Evolutionary conservation across 179 eudicot species (phyloP).

Genomic region (Spinacia oleracea): DNA sequence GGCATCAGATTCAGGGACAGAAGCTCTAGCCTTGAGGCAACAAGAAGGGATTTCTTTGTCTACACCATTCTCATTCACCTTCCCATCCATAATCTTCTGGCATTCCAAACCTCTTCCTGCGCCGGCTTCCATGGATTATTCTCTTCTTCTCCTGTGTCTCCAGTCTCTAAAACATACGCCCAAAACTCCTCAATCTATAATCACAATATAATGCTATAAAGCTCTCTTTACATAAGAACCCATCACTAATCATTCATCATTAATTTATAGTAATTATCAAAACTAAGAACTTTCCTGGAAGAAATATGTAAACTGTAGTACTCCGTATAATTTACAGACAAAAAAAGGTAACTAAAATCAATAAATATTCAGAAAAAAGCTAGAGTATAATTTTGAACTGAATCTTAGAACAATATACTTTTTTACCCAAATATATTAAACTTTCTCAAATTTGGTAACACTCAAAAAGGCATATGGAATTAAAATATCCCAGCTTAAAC

Average conservation of each 20-base stretch:
- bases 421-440: not conserved
- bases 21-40: conserved; percentile 75
- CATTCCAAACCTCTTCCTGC: conserved; percentile 70
- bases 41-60: conserved; percentile 66
- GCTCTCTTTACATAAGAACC: not conserved
- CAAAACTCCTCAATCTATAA: not conserved
- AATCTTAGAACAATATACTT: not conserved
- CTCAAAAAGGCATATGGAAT: not conserved
- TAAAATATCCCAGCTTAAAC: not conserved
- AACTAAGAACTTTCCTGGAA: not conserved
- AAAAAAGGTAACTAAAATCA: not conserved
- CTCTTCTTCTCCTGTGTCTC: conserved; percentile 63
- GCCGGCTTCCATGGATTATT: conserved; percentile 60
- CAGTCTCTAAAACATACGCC: conserved; percentile 64
- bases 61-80: conserved; percentile 49
- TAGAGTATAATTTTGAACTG: not conserved
- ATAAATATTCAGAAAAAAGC: not conserved
- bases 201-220: not conserved
- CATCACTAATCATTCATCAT: not conserved
- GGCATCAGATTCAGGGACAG: conserved; percentile 64
- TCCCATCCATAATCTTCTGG: conserved; percentile 85
- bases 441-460: not conserved
- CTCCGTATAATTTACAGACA: not conserved
- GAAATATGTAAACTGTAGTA: not conserved
- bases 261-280: not conserved